These are phyloP conservation scores for Smallanthus sonchifolius DNA, from an alignment of 129 eudicot species.

Conservation along the genomic window DNA sequence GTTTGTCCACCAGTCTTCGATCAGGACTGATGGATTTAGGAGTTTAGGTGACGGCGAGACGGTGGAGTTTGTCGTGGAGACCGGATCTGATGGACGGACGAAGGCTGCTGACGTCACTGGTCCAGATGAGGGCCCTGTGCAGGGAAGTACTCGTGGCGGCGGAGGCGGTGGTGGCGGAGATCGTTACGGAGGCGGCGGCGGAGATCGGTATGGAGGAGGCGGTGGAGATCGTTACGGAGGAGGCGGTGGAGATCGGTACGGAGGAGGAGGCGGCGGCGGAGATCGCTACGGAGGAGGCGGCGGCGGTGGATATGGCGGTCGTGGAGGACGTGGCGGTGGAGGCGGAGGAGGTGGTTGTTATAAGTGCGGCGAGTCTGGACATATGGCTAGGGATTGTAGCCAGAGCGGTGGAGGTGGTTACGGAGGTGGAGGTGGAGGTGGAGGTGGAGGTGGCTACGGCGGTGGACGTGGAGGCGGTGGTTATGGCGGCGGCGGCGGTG, in stretches of 20 bases:
- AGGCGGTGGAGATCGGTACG: slow-evolving; percentile 11
- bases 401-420: slow-evolving; percentile 42
- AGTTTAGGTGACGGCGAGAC: slow-evolving; percentile 72
- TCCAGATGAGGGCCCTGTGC: slow-evolving; percentile 25
- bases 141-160: slow-evolving; percentile 29
- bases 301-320: slow-evolving; percentile 20
- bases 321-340: slow-evolving; percentile 30
- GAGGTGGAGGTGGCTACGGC: slow-evolving; percentile 35
- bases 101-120: slow-evolving; percentile 60
- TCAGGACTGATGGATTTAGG: slow-evolving; percentile 70
- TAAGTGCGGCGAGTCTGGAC: slow-evolving; percentile 38
- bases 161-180: slow-evolving; percentile 23
- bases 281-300: too few relatives aligned
- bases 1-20: slow-evolving; percentile 78
- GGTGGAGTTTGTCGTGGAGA: slow-evolving; percentile 57
- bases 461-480: slow-evolving; percentile 29
- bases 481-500: slow-evolving; percentile 44
- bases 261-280: slow-evolving; percentile 31
- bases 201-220: slow-evolving; percentile 18
- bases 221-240: slow-evolving; percentile 17
- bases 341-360: slow-evolving; percentile 27
- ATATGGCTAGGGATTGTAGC: slow-evolving; percentile 41
- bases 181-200: slow-evolving; percentile 10
- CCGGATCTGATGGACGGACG: slow-evolving; percentile 58
- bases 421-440: too few relatives aligned